Evolutionary conservation across 2,329 filamentous ascomycete species (phyloP).

Genomic region (Chalaropsis thielavioides): DNA sequence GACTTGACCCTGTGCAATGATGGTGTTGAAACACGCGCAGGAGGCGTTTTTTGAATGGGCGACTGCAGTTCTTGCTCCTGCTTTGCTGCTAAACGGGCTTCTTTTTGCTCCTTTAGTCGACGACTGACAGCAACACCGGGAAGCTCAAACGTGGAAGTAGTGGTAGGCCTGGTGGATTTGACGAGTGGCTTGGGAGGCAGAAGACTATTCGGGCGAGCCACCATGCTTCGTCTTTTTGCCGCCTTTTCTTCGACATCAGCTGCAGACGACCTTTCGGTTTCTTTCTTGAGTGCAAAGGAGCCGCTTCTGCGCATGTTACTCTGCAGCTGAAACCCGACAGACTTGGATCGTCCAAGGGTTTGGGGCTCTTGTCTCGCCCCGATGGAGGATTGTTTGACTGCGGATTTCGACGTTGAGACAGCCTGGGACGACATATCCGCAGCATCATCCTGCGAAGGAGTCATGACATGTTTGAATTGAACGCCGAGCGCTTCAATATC

Average conservation of each 20-base stretch:
- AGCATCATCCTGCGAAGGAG: not conserved
- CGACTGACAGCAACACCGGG: slow-evolving; percentile 47
- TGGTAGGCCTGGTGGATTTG: slow-evolving; percentile 41
- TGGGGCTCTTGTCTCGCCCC: slow-evolving; percentile 20
- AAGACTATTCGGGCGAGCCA: slow-evolving; percentile 29
- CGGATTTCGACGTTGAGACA: not conserved
- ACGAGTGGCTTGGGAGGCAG: slow-evolving; percentile 32
- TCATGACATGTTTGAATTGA: slow-evolving; percentile 20
- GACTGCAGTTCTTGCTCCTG: slow-evolving; percentile 22
- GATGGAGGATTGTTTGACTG: not conserved
- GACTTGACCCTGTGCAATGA: slow-evolving; percentile 32
- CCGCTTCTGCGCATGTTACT: slow-evolving; percentile 30
- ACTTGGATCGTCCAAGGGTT: slow-evolving; percentile 30
- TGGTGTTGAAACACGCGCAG: slow-evolving; percentile 22
- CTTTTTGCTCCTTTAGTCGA: slow-evolving; percentile 42
- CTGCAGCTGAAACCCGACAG: slow-evolving; percentile 25
- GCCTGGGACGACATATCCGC: not conserved
- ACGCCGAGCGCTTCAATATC: slow-evolving; percentile 39
- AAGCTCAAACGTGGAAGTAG: slow-evolving; percentile 44
- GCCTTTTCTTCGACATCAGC: slow-evolving; percentile 21
- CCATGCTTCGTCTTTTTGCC: slow-evolving; percentile 20
- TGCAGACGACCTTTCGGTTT: slow-evolving; percentile 18
- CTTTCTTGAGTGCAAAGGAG: slow-evolving; percentile 28
- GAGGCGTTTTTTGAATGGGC: slow-evolving; percentile 25
- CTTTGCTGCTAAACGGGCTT: slow-evolving; percentile 32